Evolutionary conservation across 148 eudicot genomes (phyloP), one percentile per base, ranked within the genome.

Genomic region (Gaultheria prostrata): DNA sequence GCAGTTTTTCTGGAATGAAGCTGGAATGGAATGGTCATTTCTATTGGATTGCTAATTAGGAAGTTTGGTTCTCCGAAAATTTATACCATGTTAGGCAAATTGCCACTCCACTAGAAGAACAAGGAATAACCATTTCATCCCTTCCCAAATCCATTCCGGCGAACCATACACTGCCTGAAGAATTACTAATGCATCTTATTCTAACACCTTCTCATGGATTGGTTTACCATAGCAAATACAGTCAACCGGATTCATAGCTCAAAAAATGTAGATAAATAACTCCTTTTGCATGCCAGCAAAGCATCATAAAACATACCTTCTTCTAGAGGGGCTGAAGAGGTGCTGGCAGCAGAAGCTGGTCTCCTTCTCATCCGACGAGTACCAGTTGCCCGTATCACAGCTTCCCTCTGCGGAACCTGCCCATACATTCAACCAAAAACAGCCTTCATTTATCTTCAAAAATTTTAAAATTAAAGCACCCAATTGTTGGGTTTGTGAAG

Each of bases 361-460:
- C 99, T 91, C 57, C 99, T 84, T 74, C 98, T 92, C 99, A 97
- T 97, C 48, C 97, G 93, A 74, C 97, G 92, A 78, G 89, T 86
- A 51, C 93, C 93, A 54, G 92, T 88, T 20, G 91, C 94, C 9
- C 97, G 89, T 48, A 93, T 94, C 10, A 93, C 98, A 83, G 89
- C 86, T 69, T 94, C 99, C 87, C 93, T 87, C 82, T 83, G 94
- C 56, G 89, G 82, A 83, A 83, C 98, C 98, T 94, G 84, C 20
- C 49, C 83, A 83, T 8, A 54, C 71, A 72, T 39, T 32, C 30
- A 45, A n/a, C 32, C 30, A 73, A 43, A 21, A 39, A 43, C 26
- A 43, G 20, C 77, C 10, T 39, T 43, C 13, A 11, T 20, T 20
- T 15, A 73, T 73, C 77, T 43, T 26, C n/a, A 45, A 76, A 46